A percentile compares a stretch with the other conserved stretches of the same genome.
phyloP scores from a whole-genome alignment of 805 yeast species.

The Saccharomycopsis fodiens region DNA sequence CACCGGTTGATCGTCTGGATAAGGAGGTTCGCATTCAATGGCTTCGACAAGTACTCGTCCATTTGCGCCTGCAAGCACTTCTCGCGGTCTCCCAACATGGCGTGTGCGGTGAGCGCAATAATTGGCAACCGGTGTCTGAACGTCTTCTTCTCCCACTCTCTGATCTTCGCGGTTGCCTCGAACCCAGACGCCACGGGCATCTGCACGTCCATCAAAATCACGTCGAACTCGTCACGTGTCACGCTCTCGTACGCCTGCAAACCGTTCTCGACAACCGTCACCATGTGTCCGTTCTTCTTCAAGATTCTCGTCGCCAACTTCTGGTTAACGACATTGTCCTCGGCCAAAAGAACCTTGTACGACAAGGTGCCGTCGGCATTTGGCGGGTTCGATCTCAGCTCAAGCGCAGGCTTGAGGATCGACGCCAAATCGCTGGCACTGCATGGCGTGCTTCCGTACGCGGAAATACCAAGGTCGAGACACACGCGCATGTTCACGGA shows the following conservation, averaged over 20 bases:
- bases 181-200: constrained; percentile 96
- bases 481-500: constrained; percentile 78
- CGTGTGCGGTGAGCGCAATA: constrained; percentile 87
- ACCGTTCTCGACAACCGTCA: constrained; percentile 83
- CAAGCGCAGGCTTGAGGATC: constrained; percentile 77
- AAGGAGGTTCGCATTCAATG: constrained; percentile 73
- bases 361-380: constrained; percentile 72
- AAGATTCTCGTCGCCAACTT: constrained; percentile 78
- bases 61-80: constrained; percentile 80
- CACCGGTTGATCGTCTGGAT: constrained; percentile 83
- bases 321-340: constrained; percentile 82
- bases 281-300: constrained; percentile 79
- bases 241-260: constrained; percentile 74
- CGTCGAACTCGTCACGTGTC: constrained; percentile 60
- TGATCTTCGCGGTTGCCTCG: constrained; percentile 79
- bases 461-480: constrained; percentile 77
- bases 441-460: constrained; percentile 86
- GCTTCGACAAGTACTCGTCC: constrained; percentile 89
- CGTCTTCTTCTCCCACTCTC: constrained; percentile 81
- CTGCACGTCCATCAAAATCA: constrained; percentile 86
- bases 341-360: constrained; percentile 72
- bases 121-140: constrained; percentile 80
- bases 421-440: constrained; percentile 75
- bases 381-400: constrained; percentile 71
- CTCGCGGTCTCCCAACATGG: constrained; percentile 90